These are phyloP conservation scores for Eucalyptus globulus DNA, from an alignment of 345 rosid genomes.

Conservation along the genomic window DNA sequence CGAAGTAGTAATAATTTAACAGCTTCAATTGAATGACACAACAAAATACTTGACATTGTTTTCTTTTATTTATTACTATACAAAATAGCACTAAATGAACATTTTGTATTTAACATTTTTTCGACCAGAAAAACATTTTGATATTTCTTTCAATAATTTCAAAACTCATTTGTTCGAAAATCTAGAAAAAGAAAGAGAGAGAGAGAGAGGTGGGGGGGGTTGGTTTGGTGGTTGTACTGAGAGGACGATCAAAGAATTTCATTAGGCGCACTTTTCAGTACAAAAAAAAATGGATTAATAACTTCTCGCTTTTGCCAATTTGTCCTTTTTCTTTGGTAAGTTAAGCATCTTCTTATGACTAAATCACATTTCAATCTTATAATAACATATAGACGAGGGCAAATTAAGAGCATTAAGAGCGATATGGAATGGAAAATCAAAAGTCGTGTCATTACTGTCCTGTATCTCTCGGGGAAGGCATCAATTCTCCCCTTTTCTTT, in stretches of 20 bases:
- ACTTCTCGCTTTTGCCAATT: not conserved
- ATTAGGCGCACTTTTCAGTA: not conserved
- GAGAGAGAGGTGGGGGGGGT: accelerated
- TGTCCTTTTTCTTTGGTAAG: not conserved
- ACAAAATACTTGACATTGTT: not conserved
- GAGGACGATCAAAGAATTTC: not conserved
- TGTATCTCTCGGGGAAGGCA: not conserved
- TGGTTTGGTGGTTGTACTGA: too few relatives aligned
- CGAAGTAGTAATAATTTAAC: not conserved
- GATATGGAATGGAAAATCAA: not conserved
- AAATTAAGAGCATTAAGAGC: not conserved
- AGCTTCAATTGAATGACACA: not conserved
- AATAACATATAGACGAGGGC: not conserved
- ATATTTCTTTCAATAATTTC: not conserved
- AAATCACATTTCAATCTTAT: not conserved
- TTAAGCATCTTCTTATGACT: not conserved
- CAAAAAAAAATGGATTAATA: not conserved
- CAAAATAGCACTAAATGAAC: not conserved
- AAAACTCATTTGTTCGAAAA: not conserved
- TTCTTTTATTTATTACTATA: not conserved
- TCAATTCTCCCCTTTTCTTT: not conserved
- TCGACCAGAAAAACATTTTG: not conserved
- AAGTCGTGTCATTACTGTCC: not conserved
- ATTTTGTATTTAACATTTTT: not conserved
- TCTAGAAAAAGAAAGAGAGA: not conserved